Conservation (phyloP, 2,329 filamentous ascomycete genomes). For the Chaetomiaceae sp. region DNA sequence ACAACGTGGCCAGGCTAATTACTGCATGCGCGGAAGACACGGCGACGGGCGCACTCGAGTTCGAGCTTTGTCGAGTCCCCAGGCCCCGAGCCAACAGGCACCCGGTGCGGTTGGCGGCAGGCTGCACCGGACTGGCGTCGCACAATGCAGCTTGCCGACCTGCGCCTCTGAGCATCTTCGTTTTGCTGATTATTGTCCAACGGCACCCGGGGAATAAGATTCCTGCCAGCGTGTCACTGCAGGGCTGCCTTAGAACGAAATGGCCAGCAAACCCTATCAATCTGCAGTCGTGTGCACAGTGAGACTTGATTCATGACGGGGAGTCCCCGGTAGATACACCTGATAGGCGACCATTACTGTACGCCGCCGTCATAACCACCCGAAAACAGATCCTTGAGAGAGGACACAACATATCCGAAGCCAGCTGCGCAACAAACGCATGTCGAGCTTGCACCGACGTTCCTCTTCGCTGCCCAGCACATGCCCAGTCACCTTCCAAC, state of each 20-base stretch:
- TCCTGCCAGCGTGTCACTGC: not conserved
- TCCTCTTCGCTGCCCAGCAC: no score
- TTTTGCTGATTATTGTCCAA: slow-evolving; percentile 4
- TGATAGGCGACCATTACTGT: not conserved
- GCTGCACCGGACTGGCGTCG: not conserved
- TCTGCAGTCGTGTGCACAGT: not conserved
- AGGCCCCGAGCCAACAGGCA: not conserved
- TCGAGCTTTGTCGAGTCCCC: not conserved
- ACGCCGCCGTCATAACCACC: not conserved
- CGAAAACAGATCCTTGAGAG: not conserved
- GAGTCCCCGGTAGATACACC: not conserved
- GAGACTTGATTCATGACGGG: not conserved
- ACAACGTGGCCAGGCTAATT: not conserved
- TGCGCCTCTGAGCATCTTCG: not conserved
- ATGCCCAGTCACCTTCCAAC: no score
- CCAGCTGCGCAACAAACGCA: not conserved
- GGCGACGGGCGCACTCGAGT: no score
- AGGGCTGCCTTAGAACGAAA: not conserved
- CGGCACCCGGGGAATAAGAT: slow-evolving; percentile 7
- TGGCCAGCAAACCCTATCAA: not conserved
- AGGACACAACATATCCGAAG: not conserved
- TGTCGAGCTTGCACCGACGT: not conserved
- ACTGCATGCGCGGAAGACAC: no score
- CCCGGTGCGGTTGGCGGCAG: slow-evolving; percentile 1
- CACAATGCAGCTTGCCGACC: slow-evolving; percentile 5